Conservation (phyloP, 306 rosid species). For the Fragaria ananassa region DNA sequence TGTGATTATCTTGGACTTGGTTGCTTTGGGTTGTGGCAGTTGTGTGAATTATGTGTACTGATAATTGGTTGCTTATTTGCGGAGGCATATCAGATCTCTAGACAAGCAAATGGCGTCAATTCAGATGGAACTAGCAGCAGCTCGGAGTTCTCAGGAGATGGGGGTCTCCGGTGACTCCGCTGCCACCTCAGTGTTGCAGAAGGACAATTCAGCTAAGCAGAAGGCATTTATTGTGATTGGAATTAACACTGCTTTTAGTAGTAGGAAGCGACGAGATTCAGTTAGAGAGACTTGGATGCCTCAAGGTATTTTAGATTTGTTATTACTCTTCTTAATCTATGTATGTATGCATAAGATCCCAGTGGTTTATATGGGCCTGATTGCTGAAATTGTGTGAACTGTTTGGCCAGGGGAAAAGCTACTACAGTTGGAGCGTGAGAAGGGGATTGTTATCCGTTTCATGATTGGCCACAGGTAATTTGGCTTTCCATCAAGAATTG, state of each 20-base stretch:
- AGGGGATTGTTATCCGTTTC: conserved; percentile 91
- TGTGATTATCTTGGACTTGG: conserved; percentile 16
- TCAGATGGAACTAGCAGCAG: conserved; percentile 73
- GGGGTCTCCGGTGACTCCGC: conserved; percentile 42
- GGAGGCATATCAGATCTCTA: conserved; percentile 60
- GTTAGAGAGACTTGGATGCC: conserved; percentile 99
- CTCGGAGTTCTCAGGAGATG: conserved; percentile 60
- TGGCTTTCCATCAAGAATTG: not conserved
- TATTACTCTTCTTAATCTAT: not conserved
- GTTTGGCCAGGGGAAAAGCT: conserved; percentile 70
- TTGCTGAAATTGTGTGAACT: conserved; percentile 24
- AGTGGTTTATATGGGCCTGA: conserved; percentile 6
- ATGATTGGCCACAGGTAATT: conserved; percentile 96
- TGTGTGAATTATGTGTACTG: not conserved
- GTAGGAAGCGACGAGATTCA: conserved; percentile 94
- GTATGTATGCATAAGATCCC: conserved; percentile 4
- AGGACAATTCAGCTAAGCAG: conserved; percentile 43
- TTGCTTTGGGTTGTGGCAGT: conserved; percentile 8
- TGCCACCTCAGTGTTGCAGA: conserved; percentile 17
- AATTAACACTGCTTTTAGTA: conserved; percentile 96
- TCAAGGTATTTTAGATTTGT: conserved; percentile 48
- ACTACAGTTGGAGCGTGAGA: conserved; percentile 82
- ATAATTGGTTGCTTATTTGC: conserved; percentile 20
- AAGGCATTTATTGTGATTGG: conserved; percentile 86
- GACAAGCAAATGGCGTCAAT: conserved; percentile 85